Base-by-base conservation (phyloP, 179 eudicot species). In the Amaranthus tricolor region DNA sequence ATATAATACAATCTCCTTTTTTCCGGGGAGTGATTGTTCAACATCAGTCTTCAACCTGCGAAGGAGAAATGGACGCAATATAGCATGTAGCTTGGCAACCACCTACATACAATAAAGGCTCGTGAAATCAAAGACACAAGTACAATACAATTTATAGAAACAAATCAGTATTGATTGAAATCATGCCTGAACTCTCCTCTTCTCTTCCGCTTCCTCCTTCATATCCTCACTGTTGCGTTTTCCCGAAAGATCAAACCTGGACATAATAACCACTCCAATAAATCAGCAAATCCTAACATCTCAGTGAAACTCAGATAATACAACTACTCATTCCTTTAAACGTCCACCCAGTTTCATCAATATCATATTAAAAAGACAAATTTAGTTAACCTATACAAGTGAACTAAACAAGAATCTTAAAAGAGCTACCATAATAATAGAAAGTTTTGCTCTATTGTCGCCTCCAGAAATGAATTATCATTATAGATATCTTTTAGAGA, bases 11-110 rank as follows among this genome's bases (percentile, higher is more conserved):
- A 91, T 96, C 86, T 96, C 99, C 75, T 96, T 96, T 79, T 96
- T 96, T 57, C 94, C 85, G 6, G 99, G 99, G 69, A 96, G 98
- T 79, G 82, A 77, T 49, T 66, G 84, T 77, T 96, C 99, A 62
- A 96, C 97, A 76, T 96, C 98, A 79, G 84, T 75, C 80, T 94
- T 96, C 97, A 93, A 78, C 84, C 99, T 90, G 64, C 99, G 88
- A 40, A 96, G 94, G 54, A 96, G 90, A 82, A 96, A 96, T 19
- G 99, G 99, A 24, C 98, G 96, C 84, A 96, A 78, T 73, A 96
- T 96, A 44, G 85, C 85, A 86, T 94, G 99, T 67, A 96, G 96
- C 82, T 96, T 96, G 68, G 90, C 88, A 72, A 96, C 96, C 76
- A 96, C 92, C 98, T 94, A 85, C 66, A 68, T 7, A 66, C 49